Evolutionary conservation across 1,284 basidiomycete species (phyloP), one percentile per base, ranked within the genome.

Genomic region (Meripilus lineatus): DNA sequence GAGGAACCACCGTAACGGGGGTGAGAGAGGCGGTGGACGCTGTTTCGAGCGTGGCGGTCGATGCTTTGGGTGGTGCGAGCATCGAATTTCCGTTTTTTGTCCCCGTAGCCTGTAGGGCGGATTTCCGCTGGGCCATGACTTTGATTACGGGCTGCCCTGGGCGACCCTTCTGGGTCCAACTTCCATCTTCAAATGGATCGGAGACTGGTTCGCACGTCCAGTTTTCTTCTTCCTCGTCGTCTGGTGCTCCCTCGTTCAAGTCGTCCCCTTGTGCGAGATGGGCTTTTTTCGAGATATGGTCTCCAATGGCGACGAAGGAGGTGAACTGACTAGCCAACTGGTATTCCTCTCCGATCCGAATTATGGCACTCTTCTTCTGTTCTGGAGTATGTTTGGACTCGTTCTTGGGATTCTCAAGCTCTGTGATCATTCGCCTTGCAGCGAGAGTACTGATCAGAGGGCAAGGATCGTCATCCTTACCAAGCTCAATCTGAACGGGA

Each of bases 401-500:
- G 7, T 13, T 5, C 5, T 15, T 36, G 20, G n/a, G n/a, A 8
- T 42, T 34, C 18, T 47, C 35, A 21, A 48, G 14, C n/a, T 52
- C 43, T 22, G 38, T 40, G 25, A 52, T 48, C 10, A 52, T 40
- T 8, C 46, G 42, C 13, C 48, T 45, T 13, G 50, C 50, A 2
- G 50, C 48, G 18, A 47, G 42, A 15, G 48, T 52, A 32, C 50
- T 48, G 21, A 50, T 26, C 4, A 52, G 40, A 11, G 40, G 48
- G 28, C 24, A 17, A 5, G 21, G 22, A 26, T 46, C 39, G 21
- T 43, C 18, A 14, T 18, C n/a, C 13, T 47, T 38, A 11, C 24
- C 24, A 26, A 49, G 46, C 26, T 38, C 41, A 17, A 50, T 44
- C 14, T 33, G 7, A 25, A 42, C 40, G 5, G 40, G 40, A 7